phyloP scores from a whole-genome alignment of 1,139 yeast species.

The Saccharomyces hybrid region DNA sequence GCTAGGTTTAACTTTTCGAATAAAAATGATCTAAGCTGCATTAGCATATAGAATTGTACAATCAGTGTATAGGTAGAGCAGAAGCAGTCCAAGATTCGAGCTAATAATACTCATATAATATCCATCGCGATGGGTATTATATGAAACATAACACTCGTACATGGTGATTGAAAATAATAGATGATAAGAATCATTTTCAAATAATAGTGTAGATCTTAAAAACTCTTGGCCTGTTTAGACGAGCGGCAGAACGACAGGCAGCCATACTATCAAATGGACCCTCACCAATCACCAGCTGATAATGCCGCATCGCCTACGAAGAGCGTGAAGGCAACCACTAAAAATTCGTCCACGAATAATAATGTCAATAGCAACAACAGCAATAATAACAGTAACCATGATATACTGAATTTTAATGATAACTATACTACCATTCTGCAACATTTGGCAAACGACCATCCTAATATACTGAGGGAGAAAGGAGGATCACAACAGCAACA shows the following conservation, averaged over 20 bases:
- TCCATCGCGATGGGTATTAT: background rate
- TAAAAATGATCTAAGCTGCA: background rate
- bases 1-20: background rate
- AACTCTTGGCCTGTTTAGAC: background rate
- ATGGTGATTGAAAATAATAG: background rate
- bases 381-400: constrained; percentile 4
- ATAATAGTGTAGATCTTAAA: background rate
- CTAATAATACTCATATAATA: too few relatives aligned
- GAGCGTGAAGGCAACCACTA: background rate
- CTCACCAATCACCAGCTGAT: background rate
- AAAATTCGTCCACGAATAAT: background rate
- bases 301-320: background rate
- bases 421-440: constrained; percentile 21
- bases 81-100: background rate
- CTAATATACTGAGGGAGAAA: constrained; percentile 9
- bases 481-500: constrained; percentile 1
- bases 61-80: background rate
- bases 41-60: background rate
- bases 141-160: background rate
- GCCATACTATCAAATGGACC: background rate
- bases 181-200: background rate
- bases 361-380: background rate
- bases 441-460: constrained; percentile 15
- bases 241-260: background rate
- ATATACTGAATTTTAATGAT: constrained; percentile 22